Evolutionary conservation across 306 rosid species (phyloP).

Genomic region (Psophocarpus tetragonolobus): DNA sequence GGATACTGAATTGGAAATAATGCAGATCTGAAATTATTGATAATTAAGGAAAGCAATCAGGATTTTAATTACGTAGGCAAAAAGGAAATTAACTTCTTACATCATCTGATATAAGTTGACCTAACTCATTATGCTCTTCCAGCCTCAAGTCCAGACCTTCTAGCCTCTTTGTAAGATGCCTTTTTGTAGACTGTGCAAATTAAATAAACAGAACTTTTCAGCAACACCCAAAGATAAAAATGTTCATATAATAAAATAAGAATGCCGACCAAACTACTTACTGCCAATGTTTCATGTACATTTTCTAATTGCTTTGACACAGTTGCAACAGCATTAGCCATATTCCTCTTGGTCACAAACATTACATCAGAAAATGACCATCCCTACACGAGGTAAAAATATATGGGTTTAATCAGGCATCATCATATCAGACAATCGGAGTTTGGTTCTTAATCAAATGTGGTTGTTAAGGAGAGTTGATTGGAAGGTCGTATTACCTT

Average conservation of each 20-base stretch:
- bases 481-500: constrained; percentile 47
- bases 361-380: constrained; percentile 79
- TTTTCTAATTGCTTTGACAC: constrained; percentile 76
- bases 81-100: constrained; percentile 46
- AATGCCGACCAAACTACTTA: constrained; percentile 47
- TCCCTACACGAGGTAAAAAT: constrained; percentile 44
- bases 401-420: constrained; percentile 26
- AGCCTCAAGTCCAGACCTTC: constrained; percentile 68
- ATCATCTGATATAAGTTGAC: constrained; percentile 60
- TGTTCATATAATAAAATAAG: constrained; percentile 21
- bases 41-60: not conserved
- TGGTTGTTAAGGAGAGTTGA: constrained; percentile 3
- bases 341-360: constrained; percentile 81
- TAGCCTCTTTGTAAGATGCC: constrained; percentile 65
- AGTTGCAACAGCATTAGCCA: constrained; percentile 66
- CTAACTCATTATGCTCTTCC: constrained; percentile 64
- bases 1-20: too few species aligned
- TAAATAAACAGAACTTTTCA: constrained; percentile 5
- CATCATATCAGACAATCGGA: not conserved
- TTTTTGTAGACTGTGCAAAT: constrained; percentile 58
- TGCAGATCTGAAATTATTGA: not conserved
- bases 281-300: constrained; percentile 75
- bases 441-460: not conserved
- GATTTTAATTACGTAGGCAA: not conserved
- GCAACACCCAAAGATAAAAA: not conserved